Evolutionary conservation across 805 yeast genomes (phyloP).

Genomic region (Myxozyma neotropica): DNA sequence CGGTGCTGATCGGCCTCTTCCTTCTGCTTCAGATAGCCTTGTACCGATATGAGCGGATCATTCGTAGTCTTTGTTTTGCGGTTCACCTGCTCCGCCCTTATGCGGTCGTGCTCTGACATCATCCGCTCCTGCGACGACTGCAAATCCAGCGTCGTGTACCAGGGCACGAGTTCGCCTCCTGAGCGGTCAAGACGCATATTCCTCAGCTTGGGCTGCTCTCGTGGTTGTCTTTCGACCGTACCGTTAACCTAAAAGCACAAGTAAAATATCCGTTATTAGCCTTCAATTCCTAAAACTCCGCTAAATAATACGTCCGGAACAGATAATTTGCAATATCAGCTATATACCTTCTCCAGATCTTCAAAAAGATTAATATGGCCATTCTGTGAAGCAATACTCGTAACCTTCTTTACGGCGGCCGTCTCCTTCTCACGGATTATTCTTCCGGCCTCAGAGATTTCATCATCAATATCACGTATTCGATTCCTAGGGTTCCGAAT

Average conservation of each 20-base stretch:
- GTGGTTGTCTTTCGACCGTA: neutral
- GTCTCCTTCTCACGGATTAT: neutral
- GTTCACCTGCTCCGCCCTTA: neutral
- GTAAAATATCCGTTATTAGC: no score
- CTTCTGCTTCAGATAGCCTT: constrained; percentile 10
- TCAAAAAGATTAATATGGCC: constrained; percentile 30
- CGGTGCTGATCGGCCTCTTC: constrained; percentile 2
- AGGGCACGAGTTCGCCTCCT: constrained; percentile 20
- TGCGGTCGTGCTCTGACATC: constrained; percentile 3
- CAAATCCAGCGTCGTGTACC: constrained; percentile 21
- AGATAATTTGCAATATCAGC: no score
- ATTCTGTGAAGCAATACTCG: neutral
- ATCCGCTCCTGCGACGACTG: neutral
- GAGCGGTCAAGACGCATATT: constrained; percentile 22
- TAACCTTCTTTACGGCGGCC: neutral
- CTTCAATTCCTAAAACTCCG: no score
- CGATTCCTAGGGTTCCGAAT: neutral
- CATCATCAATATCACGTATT: constrained; percentile 11
- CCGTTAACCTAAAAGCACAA: neutral
- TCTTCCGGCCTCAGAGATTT: constrained; percentile 11
- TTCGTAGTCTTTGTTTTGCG: constrained; percentile 8
- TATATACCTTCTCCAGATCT: constrained; percentile 21
- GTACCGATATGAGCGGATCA: constrained; percentile 22
- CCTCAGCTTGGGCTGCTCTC: constrained; percentile 1
- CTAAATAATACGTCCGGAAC: no score